These are phyloP conservation scores for Yamadazyma dushanensis DNA, from an alignment of 1,139 yeast species.

Conservation along the genomic window DNA sequence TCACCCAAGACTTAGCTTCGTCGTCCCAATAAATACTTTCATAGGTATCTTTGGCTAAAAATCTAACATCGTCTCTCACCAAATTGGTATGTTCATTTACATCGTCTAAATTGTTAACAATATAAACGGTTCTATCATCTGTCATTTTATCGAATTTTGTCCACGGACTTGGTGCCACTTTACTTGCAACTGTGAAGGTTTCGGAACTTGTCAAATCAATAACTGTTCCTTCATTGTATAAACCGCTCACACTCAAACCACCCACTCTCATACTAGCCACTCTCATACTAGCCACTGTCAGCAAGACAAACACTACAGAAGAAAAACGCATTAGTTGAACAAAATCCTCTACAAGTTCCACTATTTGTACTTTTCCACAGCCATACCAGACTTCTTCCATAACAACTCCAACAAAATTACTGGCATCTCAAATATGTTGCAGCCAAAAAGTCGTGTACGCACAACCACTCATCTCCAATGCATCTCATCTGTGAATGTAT, in stretches of 20 bases:
- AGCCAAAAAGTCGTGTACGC: conserved; percentile 7
- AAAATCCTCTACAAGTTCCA: too few relatives aligned
- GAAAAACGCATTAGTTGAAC: too few relatives aligned
- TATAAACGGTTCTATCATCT: conserved; percentile 5
- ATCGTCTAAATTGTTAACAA: conserved; percentile 13
- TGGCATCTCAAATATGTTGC: conserved; percentile 3
- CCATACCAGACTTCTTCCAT: too few relatives aligned
- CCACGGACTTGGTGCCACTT: not conserved
- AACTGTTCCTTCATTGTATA: not conserved
- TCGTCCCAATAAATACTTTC: conserved; percentile 19
- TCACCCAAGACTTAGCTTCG: conserved; percentile 17
- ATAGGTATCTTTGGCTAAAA: conserved; percentile 14
- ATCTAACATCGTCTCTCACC: conserved; percentile 11
- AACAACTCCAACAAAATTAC: too few relatives aligned
- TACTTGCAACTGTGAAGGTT: not conserved
- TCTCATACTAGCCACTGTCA: too few relatives aligned
- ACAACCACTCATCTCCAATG: conserved; percentile 1
- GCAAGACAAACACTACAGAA: too few relatives aligned
- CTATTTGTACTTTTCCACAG: too few relatives aligned
- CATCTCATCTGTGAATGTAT: too few relatives aligned
- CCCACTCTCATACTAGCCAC: too few relatives aligned
- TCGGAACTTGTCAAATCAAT: not conserved
- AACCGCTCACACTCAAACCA: too few relatives aligned
- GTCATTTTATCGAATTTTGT: not conserved
- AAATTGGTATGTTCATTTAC: conserved; percentile 8